Evolutionary conservation across 768 basidiomycete genomes (phyloP).

Genomic region (Lactarius tabidus): DNA sequence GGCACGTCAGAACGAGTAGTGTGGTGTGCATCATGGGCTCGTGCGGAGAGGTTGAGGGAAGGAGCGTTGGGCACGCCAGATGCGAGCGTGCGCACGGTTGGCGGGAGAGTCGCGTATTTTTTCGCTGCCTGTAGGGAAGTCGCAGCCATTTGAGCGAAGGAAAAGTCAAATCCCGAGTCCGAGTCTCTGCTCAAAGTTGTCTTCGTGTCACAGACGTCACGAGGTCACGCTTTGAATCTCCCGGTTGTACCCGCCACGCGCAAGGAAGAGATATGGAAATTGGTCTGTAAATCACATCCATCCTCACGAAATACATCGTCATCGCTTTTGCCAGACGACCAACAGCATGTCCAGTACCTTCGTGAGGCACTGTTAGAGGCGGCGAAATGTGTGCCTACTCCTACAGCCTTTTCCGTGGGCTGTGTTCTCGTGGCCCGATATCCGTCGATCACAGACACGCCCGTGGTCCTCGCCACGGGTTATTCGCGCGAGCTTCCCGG

Average conservation of each 20-base stretch:
- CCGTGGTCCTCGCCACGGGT: constrained; percentile 67
- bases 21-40: constrained; percentile 54
- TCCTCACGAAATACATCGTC: background rate
- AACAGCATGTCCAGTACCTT: constrained; percentile 44
- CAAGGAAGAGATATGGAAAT: constrained; percentile 6
- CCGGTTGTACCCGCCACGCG: constrained; percentile 4
- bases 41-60: constrained; percentile 66
- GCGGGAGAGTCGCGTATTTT: constrained; percentile 78
- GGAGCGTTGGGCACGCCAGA: constrained; percentile 77
- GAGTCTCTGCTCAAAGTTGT: background rate
- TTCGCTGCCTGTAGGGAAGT: constrained; percentile 68
- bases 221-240: background rate
- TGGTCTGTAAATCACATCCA: constrained; percentile 3
- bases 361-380: constrained; percentile 68
- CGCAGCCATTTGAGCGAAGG: constrained; percentile 42
- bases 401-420: constrained; percentile 89
- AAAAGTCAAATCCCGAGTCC: background rate
- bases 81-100: constrained; percentile 74
- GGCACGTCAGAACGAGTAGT: constrained; percentile 58
- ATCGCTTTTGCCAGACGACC: constrained; percentile 4
- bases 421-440: constrained; percentile 60
- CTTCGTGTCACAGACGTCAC: background rate
- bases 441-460: constrained; percentile 36
- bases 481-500: constrained; percentile 89
- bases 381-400: constrained; percentile 58